Percentiles rank a stretch among this genome's conserved stretches.
Conservation (phyloP, 2,329 filamentous ascomycete genomes). For the Phialemoniopsis sp. region DNA sequence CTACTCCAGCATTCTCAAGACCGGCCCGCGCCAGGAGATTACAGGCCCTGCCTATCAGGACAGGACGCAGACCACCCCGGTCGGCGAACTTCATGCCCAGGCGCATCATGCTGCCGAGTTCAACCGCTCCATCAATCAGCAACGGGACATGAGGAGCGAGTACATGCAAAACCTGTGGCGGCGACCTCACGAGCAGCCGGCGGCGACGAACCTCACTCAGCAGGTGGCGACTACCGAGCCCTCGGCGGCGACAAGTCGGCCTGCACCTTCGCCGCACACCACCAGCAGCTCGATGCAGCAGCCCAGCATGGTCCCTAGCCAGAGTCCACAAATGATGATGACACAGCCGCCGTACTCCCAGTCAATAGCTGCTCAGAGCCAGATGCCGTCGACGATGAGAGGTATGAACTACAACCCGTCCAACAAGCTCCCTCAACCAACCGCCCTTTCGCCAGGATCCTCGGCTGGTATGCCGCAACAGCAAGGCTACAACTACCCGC, state of each 20-base stretch:
- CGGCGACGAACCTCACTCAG: conserved; percentile 38
- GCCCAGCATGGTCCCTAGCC: conserved; percentile 53
- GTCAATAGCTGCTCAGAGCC: conserved; percentile 65
- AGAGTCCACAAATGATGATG: conserved; percentile 65
- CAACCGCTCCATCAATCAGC: conserved; percentile 78
- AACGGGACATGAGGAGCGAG: conserved; percentile 73
- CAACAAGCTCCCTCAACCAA: conserved; percentile 62
- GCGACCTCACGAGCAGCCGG: conserved; percentile 73
- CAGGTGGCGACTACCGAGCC: conserved; percentile 39
- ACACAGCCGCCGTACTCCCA: conserved; percentile 64
- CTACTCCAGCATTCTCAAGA: conserved; percentile 72
- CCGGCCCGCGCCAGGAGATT: conserved; percentile 84
- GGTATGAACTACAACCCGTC: conserved; percentile 58
- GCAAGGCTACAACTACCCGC: conserved; percentile 59
- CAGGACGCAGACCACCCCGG: conserved; percentile 69
- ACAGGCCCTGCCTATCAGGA: conserved; percentile 86
- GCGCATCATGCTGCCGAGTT: conserved; percentile 86
- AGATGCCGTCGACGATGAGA: conserved; percentile 68
- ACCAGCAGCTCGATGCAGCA: conserved; percentile 47
- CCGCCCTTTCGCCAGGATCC: conserved; percentile 52
- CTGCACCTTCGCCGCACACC: conserved; percentile 55
- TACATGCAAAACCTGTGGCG: conserved; percentile 82
- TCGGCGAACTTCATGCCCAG: conserved; percentile 78
- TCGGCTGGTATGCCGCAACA: conserved; percentile 47
- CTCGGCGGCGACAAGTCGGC: conserved; percentile 43